These are phyloP conservation scores for Berkeleyomyces basicola DNA, from an alignment of 2,329 filamentous ascomycete genomes.

Conservation along the genomic window DNA sequence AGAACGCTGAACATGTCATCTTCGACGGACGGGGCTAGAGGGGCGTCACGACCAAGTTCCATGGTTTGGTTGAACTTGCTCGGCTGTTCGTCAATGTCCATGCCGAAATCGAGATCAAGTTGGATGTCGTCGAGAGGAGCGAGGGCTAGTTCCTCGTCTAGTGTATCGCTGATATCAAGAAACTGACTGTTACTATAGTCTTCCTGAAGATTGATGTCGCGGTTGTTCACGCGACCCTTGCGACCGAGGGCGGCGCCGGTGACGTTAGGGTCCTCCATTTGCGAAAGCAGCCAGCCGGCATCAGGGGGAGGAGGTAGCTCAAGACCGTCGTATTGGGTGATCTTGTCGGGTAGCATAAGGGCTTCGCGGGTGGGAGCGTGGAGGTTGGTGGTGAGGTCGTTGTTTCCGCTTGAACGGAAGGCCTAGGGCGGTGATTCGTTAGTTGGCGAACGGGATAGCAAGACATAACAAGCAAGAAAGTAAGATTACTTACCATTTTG, in stretches of 20 bases:
- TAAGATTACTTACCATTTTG: constrained; percentile 58
- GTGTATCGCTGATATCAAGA: constrained; percentile 46
- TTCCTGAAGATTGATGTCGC: constrained; percentile 52
- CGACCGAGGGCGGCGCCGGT: constrained; percentile 33
- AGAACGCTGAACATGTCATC: constrained; percentile 54
- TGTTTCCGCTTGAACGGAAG: constrained; percentile 85
- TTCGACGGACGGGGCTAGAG: constrained; percentile 47
- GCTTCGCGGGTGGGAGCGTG: constrained; percentile 70
- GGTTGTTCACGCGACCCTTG: constrained; percentile 40
- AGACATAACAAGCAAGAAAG: too few species aligned
- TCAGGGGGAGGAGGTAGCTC: constrained; percentile 71
- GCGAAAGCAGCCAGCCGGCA: constrained; percentile 65
- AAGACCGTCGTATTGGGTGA: constrained; percentile 77
- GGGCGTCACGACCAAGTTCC: constrained; percentile 80
- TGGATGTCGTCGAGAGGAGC: constrained; percentile 49
- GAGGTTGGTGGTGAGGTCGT: constrained; percentile 76
- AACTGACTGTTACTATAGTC: constrained; percentile 66
- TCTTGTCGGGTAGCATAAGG: constrained; percentile 75
- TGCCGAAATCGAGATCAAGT: constrained; percentile 56
- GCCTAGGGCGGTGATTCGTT: constrained; percentile 39
- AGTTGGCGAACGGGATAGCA: background rate
- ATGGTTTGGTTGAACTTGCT: constrained; percentile 43
- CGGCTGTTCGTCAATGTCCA: constrained; percentile 52
- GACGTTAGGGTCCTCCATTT: constrained; percentile 46
- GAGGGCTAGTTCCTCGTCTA: constrained; percentile 40